A percentile compares a stretch with the other conserved stretches of the same genome.
Evolutionary conservation across 2,329 filamentous ascomycete species (phyloP).

Genomic region (Fusarium haematococcum): DNA sequence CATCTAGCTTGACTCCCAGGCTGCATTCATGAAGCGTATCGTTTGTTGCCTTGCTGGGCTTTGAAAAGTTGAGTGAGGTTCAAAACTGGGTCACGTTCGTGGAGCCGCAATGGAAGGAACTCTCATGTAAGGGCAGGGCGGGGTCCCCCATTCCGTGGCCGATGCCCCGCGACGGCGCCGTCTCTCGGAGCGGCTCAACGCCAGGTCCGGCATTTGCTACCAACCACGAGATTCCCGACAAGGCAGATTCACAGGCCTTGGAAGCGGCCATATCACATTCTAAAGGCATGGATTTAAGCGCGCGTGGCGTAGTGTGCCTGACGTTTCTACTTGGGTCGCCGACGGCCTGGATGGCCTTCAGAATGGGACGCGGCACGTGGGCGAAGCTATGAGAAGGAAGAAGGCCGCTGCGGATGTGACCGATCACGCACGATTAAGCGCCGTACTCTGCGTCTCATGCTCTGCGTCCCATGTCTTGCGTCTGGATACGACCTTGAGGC

Average conservation of each 20-base stretch:
- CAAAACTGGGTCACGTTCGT: slow-evolving; percentile 13
- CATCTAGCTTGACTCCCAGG: not conserved
- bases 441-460: not conserved
- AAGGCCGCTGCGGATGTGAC: slow-evolving; percentile 2
- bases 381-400: not conserved
- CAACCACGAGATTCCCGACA: not conserved
- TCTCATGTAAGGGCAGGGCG: slow-evolving; percentile 7
- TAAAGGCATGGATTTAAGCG: not conserved
- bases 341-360: not conserved
- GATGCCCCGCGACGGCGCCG: slow-evolving; percentile 28
- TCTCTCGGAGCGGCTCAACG: slow-evolving; percentile 16
- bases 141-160: slow-evolving; percentile 22
- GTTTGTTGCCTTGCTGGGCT: not conserved
- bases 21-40: not conserved
- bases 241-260: not conserved
- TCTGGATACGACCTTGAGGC: slow-evolving; percentile 2
- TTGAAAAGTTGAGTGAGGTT: slow-evolving; percentile 16
- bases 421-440: slow-evolving; percentile 14
- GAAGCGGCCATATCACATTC: not conserved
- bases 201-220: slow-evolving; percentile 7
- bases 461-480: not conserved
- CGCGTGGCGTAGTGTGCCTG: not conserved
- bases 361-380: slow-evolving; percentile 10
- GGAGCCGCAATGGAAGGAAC: slow-evolving; percentile 19
- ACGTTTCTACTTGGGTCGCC: slow-evolving; percentile 6